Evolutionary conservation across 73 alveolate genomes (phyloP), one percentile per base, ranked within the genome.

Genomic region (Paramecium pentaurelia): DNA sequence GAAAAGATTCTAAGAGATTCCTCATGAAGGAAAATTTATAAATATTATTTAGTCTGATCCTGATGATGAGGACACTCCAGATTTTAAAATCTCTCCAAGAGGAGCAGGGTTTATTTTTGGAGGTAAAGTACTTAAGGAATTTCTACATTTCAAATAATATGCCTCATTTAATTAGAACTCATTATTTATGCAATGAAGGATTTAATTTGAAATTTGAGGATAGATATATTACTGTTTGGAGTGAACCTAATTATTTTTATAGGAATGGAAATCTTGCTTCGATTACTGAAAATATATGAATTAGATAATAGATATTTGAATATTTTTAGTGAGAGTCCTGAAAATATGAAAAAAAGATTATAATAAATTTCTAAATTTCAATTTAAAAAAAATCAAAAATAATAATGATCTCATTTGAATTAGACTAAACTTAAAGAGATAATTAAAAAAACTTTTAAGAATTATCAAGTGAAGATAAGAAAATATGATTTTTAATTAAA

Each of bases 41-140:
- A 99, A 98, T 94, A 86, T 98, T 38, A 97, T 98, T 96, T 98
- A 99, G 99, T 95, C 99, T 58, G 99, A 98, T 86, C 99, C 99
- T 60, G 99, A 97, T 91, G 95, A 93, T 92, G 95, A 92, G 42
- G 98, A 96, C 5, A 95, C 93, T 18, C 93, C 95, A 60, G 99
- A 99, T 20, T 98, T 97, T 93, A 94, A 95, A 71, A 38, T 97
- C 28, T 77, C 97, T 60, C 86, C 96, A 11, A 96, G n/a, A n/a
- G n/a, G n/a, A n/a, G n/a, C n/a, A n/a, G n/a, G n/a, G n/a, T 98
- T 96, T 94, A 93, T 95, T 93, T 98, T 97, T 94, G 99, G 99
- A 20, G 96, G 96, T 47, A 98, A 98, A 95, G 99, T 98, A 3
- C 98, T 97, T 22, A 96, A 97, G 68, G 96, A 97, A 89, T 98